Base-by-base conservation (phyloP, 1,139 yeast genomes). In the Magnusiomyces sp. region DNA sequence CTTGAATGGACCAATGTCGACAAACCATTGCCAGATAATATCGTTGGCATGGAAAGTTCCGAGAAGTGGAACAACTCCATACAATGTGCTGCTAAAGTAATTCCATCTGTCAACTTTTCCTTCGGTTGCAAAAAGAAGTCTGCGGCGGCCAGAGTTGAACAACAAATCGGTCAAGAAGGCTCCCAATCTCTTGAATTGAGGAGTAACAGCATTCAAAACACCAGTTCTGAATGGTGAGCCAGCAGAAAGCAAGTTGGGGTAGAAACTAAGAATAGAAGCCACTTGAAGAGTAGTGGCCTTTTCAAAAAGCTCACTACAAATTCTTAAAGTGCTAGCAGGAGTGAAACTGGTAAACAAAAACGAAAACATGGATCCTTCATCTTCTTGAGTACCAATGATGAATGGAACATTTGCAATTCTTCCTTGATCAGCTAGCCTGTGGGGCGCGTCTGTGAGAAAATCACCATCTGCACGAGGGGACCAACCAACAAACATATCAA, bases 191-290 rank as follows among this genome's bases (percentile, higher is more conserved):
- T 57, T 57, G 37, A 40, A 53, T 37, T 57, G 52, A 5, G 55
- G 50, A 32, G 48, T 50, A 3, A 47, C 11, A 14, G 48, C 49
- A 20, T 34, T 37, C 14, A 39, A 34, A 16, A 31, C 34, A 2
- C 58, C 58, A 2, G 60, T 57, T 31, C 53, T 40, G 52, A 50
- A 58, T 13, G 61, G 61, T 2, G 58, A 53, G 0, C 61, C 61
- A 2, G 37, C 33, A 11, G 43, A 9, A 3, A 58, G 55, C 40
- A 44, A 48, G 13, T 50, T 38, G 2, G 61, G 59, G 39, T 58
- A 58, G 29, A 57, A 40, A 9, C 38, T n/a, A 32, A 48, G 41
- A 3, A 53, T 14, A 5, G 36, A 17, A 7, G 23, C 13, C 13
- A 54, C 16, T 19, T 52, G 47, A 1, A 40, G 49, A 11, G 23